A percentile compares a stretch with the other conserved stretches of the same genome.
Evolutionary conservation across 306 rosid species (phyloP).

Genomic region (Cucurbita moschata): DNA sequence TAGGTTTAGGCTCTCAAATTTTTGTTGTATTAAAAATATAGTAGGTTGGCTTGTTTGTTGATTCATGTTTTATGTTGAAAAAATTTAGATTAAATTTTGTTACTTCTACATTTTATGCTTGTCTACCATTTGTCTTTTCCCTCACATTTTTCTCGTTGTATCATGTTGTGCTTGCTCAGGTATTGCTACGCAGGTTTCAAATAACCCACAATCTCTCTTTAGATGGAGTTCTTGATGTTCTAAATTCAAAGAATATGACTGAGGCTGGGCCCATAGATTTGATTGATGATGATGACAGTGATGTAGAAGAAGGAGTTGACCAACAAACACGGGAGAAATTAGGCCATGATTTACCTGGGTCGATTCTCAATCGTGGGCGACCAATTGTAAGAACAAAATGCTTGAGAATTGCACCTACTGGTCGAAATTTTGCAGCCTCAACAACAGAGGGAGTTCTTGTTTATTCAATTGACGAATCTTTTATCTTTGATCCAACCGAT

Average conservation of each 20-base stretch:
- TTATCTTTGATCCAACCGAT: slow-evolving; percentile 90
- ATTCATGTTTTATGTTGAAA: neutral
- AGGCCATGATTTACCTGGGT: slow-evolving; percentile 73
- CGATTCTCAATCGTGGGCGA: slow-evolving; percentile 74
- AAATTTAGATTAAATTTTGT: neutral
- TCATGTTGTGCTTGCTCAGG: slow-evolving; percentile 26
- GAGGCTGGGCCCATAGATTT: slow-evolving; percentile 83
- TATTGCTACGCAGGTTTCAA: slow-evolving; percentile 65
- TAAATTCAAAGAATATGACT: slow-evolving; percentile 92
- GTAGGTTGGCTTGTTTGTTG: neutral
- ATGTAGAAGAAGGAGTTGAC: slow-evolving; percentile 64
- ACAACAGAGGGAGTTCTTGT: slow-evolving; percentile 86
- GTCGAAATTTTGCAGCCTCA: slow-evolving; percentile 86
- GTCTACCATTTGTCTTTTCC: neutral
- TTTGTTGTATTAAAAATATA: neutral
- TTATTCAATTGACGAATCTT: slow-evolving; percentile 75
- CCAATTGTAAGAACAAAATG: slow-evolving; percentile 64
- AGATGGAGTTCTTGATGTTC: slow-evolving; percentile 86
- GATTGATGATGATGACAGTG: slow-evolving; percentile 71
- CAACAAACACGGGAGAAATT: slow-evolving; percentile 54
- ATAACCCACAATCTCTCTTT: slow-evolving; percentile 81
- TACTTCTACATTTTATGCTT: neutral
- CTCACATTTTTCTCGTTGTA: neutral
- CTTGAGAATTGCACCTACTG: slow-evolving; percentile 85
- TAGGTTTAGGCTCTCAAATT: neutral